Conservation (phyloP, 2,329 filamentous ascomycete genomes). For the Venturia nashicola region DNA sequence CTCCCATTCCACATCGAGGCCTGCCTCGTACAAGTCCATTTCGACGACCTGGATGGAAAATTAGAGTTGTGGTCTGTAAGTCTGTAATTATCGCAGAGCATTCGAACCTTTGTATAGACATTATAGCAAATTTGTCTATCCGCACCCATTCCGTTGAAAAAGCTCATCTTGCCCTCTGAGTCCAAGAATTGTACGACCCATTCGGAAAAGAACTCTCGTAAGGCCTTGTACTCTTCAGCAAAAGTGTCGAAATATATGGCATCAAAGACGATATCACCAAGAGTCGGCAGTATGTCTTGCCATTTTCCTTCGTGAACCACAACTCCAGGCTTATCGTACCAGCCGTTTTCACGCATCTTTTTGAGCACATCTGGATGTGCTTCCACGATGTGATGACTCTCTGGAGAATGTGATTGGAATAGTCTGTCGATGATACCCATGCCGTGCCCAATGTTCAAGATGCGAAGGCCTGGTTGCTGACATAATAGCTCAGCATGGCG, state of each 20-base stretch:
- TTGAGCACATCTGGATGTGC: conserved; percentile 37
- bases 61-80: not conserved
- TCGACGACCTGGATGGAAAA: conserved; percentile 48
- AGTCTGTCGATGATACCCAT: conserved; percentile 39
- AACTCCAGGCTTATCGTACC: conserved; percentile 36
- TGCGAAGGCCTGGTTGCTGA: conserved; percentile 26
- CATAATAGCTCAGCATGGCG: conserved; percentile 31
- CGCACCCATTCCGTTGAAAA: conserved; percentile 70
- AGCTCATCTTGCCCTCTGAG: conserved; percentile 44
- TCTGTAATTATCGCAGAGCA: not conserved
- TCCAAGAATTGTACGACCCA: conserved; percentile 70
- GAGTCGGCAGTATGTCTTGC: conserved; percentile 36
- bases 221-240: conserved; percentile 79
- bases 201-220: conserved; percentile 80
- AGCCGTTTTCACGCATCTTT: conserved; percentile 33
- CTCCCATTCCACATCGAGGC: conserved; percentile 80
- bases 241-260: conserved; percentile 93
- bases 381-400: conserved; percentile 38
- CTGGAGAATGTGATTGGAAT: conserved; percentile 31
- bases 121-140: conserved; percentile 91
- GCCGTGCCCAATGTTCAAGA: conserved; percentile 38
- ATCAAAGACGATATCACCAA: conserved; percentile 26
- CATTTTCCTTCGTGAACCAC: conserved; percentile 35
- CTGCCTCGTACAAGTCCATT: conserved; percentile 79
- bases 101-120: conserved; percentile 65